Percentiles rank a stretch among this genome's conserved stretches.
These are phyloP conservation scores for Collybia mongolica DNA, from an alignment of 768 basidiomycete species.

Conservation along the genomic window DNA sequence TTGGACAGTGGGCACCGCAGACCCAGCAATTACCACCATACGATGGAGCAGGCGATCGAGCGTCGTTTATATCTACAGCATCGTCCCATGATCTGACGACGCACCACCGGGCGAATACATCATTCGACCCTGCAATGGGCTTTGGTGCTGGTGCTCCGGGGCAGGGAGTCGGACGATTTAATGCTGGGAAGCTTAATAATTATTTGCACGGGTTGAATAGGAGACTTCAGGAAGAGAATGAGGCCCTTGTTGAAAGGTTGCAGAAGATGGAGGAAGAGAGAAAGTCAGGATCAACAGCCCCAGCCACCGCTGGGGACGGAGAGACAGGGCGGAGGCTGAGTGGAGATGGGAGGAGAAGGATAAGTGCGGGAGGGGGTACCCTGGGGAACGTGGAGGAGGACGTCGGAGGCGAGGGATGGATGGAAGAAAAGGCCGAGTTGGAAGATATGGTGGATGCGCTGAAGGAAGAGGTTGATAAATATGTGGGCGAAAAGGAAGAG, in stretches of 20 bases:
- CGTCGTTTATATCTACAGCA: slow-evolving; percentile 77
- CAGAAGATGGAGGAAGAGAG: slow-evolving; percentile 53
- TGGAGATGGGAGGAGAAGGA: slow-evolving; percentile 41
- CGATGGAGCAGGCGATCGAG: slow-evolving; percentile 52
- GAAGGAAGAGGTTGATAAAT: slow-evolving; percentile 47
- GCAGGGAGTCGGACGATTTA: slow-evolving; percentile 74
- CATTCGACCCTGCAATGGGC: slow-evolving; percentile 83
- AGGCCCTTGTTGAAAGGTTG: slow-evolving; percentile 56
- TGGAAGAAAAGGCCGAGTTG: slow-evolving; percentile 65
- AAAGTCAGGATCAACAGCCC: slow-evolving; percentile 20
- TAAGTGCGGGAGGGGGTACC: slow-evolving; percentile 50
- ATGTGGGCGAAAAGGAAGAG: slow-evolving; percentile 43
- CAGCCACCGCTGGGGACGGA: slow-evolving; percentile 20
- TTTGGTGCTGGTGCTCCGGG: slow-evolving; percentile 61
- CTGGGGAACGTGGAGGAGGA: slow-evolving; percentile 68
- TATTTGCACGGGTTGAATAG: slow-evolving; percentile 87
- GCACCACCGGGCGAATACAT: slow-evolving; percentile 79
- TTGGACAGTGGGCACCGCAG: slow-evolving; percentile 22
- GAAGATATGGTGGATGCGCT: slow-evolving; percentile 51
- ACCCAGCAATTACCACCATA: slow-evolving; percentile 38
- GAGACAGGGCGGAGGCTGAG: slow-evolving; percentile 33
- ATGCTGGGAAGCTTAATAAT: slow-evolving; percentile 80
- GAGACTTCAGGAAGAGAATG: slow-evolving; percentile 83
- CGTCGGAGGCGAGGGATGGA: slow-evolving; percentile 60
- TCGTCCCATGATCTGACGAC: slow-evolving; percentile 89